A percentile compares a stretch with the other conserved stretches of the same genome.
These are phyloP conservation scores for Scheffersomyces segobiensis DNA, from an alignment of 1,139 yeast genomes.

Conservation along the genomic window DNA sequence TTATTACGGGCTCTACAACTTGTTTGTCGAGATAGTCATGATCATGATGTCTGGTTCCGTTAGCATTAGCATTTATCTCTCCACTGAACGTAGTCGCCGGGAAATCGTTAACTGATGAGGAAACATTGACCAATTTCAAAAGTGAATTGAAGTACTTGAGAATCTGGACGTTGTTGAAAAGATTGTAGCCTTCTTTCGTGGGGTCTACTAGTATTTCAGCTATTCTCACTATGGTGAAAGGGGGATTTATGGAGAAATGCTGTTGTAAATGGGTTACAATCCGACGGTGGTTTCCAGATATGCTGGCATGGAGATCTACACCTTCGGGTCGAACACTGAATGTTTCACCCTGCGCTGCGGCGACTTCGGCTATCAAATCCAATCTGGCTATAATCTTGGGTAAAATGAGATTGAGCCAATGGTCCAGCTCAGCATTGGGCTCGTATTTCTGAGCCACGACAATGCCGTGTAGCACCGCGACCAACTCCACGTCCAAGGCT, in stretches of 20 bases:
- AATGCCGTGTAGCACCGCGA: constrained; percentile 8
- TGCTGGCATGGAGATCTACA: constrained; percentile 15
- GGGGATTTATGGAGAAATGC: constrained; percentile 43
- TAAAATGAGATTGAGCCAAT: constrained; percentile 8
- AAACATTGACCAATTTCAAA: constrained; percentile 26
- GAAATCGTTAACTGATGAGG: constrained; percentile 27
- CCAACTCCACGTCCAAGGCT: constrained; percentile 9
- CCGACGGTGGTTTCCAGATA: constrained; percentile 12
- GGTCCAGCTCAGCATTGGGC: constrained; percentile 4
- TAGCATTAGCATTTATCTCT: not conserved
- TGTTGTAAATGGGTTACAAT: constrained; percentile 20
- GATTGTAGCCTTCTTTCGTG: constrained; percentile 27
- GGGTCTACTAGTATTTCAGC: constrained; percentile 55
- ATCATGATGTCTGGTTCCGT: not conserved
- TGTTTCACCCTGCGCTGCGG: constrained; percentile 12
- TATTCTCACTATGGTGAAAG: constrained; percentile 58
- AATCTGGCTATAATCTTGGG: constrained; percentile 13
- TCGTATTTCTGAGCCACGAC: constrained; percentile 11
- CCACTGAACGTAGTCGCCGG: constrained; percentile 17
- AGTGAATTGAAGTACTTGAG: constrained; percentile 34
- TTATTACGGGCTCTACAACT: constrained; percentile 6
- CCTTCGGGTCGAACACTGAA: constrained; percentile 13
- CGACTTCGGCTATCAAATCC: constrained; percentile 6
- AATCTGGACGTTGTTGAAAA: constrained; percentile 21
- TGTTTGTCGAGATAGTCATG: not conserved